Evolutionary conservation across 352 stramenopile genomes (phyloP), one percentile per base, ranked within the genome.

Genomic region (Pythium phragmiticola): DNA sequence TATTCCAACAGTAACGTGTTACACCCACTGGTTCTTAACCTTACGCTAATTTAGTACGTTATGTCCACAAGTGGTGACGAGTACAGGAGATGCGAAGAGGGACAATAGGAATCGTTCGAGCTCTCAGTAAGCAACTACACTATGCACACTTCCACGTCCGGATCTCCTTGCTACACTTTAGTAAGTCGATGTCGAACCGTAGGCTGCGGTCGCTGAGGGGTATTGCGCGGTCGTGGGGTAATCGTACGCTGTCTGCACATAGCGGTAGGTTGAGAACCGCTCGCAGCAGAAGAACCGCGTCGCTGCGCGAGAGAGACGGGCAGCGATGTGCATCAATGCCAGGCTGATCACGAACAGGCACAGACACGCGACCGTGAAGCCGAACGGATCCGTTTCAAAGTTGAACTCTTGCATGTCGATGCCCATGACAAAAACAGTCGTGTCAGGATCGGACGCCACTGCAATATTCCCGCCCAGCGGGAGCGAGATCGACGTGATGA

Each of bases 211-310:
- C 9, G 67, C 61, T 6, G 57, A 34, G 3, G 66, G 54, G 47
- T 80, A 82, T 21, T 62, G 55, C 16, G 21, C 37, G 7, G 66
- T 50, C 5, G 36, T 46, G 2, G 60, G 59, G 41, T 59, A 72
- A 34, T 80, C 70, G 55, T 55, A 52, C 26, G 62, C 36, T 3
- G 33, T 28, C n/a, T 79, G 69, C 21, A 87, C 73, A 21, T 84
- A 81, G 54, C 77, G 76, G 30, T 84, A 79, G 28, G 73, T 76
- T 8, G 70, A 75, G 65, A 90, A 79, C 33, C 74, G 76, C 60
- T 90, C 81, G 52, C 75, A 84, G 65, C 79, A 90, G 65, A 90
- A 88, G 66, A 90, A 88, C n/a, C 76, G 71, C 19, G 81, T 89
- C 47, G 77, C 73, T 7, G 68, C 67, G 7, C 76, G 69, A 3